Percentiles rank a stretch among this genome's conserved stretches.
Evolutionary conservation across 768 basidiomycete genomes (phyloP).

Genomic region (Thelephora aurantiotincta): DNA sequence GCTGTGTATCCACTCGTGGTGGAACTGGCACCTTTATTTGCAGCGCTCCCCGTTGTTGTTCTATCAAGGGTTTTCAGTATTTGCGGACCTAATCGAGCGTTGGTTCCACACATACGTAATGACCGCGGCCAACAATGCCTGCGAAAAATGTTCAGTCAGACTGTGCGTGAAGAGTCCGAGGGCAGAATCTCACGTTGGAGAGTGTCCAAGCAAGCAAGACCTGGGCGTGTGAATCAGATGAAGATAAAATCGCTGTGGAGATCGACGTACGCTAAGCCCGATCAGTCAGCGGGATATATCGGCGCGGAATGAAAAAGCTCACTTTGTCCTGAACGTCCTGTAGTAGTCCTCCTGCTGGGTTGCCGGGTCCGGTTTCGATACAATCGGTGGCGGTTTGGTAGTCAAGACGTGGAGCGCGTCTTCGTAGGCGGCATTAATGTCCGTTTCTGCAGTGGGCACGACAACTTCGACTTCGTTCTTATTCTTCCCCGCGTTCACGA

Average conservation of each 20-base stretch:
- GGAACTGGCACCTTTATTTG: slow-evolving; percentile 27
- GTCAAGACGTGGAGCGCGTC: slow-evolving; percentile 77
- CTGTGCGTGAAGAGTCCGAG: background rate
- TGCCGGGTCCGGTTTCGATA: slow-evolving; percentile 40
- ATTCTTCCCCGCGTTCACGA: slow-evolving; percentile 48
- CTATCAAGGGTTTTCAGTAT: slow-evolving; percentile 10
- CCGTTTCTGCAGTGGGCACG: slow-evolving; percentile 77
- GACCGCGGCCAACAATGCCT: slow-evolving; percentile 61
- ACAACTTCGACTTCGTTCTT: slow-evolving; percentile 79
- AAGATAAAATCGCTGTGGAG: slow-evolving; percentile 1
- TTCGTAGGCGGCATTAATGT: slow-evolving; percentile 82
- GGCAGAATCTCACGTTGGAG: slow-evolving; percentile 47
- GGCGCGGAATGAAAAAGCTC: slow-evolving; percentile 11
- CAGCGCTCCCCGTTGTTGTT: slow-evolving; percentile 36
- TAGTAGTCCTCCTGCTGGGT: slow-evolving; percentile 81
- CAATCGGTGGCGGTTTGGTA: slow-evolving; percentile 64
- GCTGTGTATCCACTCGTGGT: slow-evolving; percentile 80
- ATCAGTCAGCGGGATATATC: background rate
- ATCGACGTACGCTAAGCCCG: background rate
- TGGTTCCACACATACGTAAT: slow-evolving; percentile 42
- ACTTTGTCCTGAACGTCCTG: slow-evolving; percentile 80
- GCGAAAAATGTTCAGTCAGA: slow-evolving; percentile 6
- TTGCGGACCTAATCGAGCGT: background rate
- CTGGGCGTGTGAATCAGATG: slow-evolving; percentile 14
- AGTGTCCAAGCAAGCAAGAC: slow-evolving; percentile 84